A percentile compares a stretch with the other conserved stretches of the same genome.
These are phyloP conservation scores for Penicillium polonicum DNA, from an alignment of 2,329 filamentous ascomycete species.

Conservation along the genomic window DNA sequence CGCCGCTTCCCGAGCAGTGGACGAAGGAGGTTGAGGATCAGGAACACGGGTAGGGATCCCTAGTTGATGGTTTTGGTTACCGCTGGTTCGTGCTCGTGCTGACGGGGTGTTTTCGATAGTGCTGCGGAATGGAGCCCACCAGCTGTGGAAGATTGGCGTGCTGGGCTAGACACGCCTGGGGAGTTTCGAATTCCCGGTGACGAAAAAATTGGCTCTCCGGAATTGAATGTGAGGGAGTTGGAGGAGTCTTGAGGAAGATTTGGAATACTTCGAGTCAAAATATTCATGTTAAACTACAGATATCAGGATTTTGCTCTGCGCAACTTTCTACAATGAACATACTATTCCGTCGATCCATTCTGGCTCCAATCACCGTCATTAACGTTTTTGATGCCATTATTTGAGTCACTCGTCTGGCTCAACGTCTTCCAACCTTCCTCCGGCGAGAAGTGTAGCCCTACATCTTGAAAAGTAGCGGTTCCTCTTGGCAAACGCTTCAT, in stretches of 20 bases:
- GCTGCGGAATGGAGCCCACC: not conserved
- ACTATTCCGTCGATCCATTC: not conserved
- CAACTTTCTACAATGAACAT: not conserved
- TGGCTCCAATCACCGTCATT: not conserved
- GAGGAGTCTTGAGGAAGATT: not conserved
- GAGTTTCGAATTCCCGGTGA: not conserved
- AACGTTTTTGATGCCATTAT: not conserved
- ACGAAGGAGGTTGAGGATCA: not conserved
- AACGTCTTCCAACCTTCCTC: not conserved
- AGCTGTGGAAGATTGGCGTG: not conserved
- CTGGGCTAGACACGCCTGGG: not conserved
- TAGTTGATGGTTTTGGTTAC: not conserved
- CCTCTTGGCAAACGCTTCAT: not conserved
- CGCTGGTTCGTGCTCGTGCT: not conserved
- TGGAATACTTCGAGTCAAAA: not conserved
- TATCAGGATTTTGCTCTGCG: not conserved
- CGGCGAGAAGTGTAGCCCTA: not conserved
- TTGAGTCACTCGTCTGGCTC: not conserved
- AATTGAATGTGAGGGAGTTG: not conserved
- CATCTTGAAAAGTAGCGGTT: not conserved
- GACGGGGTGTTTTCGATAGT: not conserved
- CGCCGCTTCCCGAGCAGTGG: constrained; percentile 6
- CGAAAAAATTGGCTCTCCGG: not conserved
- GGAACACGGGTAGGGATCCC: not conserved
- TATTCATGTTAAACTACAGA: not conserved